Conservation (phyloP, 495 filamentous ascomycete species). For the Penicillium paxilli region DNA sequence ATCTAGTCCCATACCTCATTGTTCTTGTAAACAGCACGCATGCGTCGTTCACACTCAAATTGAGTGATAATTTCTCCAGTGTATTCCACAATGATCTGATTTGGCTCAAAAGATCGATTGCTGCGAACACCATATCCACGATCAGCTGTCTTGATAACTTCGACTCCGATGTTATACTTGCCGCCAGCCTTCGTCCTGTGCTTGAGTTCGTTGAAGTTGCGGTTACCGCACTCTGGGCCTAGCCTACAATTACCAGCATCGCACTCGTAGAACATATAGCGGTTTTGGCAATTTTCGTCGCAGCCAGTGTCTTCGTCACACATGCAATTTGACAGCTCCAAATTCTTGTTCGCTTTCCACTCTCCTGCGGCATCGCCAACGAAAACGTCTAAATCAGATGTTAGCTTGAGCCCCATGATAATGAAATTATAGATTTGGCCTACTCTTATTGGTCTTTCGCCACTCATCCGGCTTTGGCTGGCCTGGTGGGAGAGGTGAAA, state of each 20-base stretch:
- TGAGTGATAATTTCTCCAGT: slow-evolving; percentile 96
- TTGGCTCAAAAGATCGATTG: slow-evolving; percentile 81
- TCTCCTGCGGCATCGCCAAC: slow-evolving; percentile 82
- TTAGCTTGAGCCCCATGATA: slow-evolving; percentile 14
- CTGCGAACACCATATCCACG: slow-evolving; percentile 89
- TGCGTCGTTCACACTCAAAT: slow-evolving; percentile 86
- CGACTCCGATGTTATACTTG: slow-evolving; percentile 87
- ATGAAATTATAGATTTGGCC: slow-evolving; percentile 19
- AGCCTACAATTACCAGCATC: slow-evolving; percentile 85
- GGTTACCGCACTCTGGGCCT: slow-evolving; percentile 75
- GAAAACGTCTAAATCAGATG: slow-evolving; percentile 68
- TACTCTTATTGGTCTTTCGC: slow-evolving; percentile 88
- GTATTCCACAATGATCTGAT: slow-evolving; percentile 98
- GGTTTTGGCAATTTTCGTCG: slow-evolving; percentile 86
- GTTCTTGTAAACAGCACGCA: slow-evolving; percentile 89
- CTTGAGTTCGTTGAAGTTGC: slow-evolving; percentile 78
- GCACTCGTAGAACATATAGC: slow-evolving; percentile 96
- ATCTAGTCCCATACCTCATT: slow-evolving; percentile 65
- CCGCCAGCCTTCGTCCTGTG: slow-evolving; percentile 74
- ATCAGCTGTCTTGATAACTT: slow-evolving; percentile 87
- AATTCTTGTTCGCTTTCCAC: slow-evolving; percentile 77
- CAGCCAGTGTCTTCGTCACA: slow-evolving; percentile 79
- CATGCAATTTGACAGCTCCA: slow-evolving; percentile 77
- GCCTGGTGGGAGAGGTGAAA: slow-evolving; percentile 77
- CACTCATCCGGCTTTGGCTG: slow-evolving; percentile 91